A percentile compares a stretch with the other conserved stretches of the same genome.
Conservation (phyloP, 805 yeast genomes). For the Metschnikowia matae region DNA sequence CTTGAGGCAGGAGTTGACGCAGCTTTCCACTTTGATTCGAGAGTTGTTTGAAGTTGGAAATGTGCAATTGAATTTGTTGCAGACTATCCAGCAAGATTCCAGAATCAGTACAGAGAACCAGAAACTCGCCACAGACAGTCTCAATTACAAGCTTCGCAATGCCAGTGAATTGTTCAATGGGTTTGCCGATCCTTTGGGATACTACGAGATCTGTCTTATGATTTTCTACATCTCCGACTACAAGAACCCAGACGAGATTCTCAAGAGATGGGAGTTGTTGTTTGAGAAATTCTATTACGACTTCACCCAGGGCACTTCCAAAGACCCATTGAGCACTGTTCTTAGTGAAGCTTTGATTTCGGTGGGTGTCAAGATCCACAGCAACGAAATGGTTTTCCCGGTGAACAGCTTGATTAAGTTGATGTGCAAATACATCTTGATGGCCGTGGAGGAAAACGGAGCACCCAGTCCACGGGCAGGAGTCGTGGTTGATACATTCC, state of each 20-base stretch:
- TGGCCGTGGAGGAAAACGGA: conserved; percentile 31
- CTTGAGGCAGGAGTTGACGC: conserved; percentile 71
- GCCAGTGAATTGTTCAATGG: conserved; percentile 80
- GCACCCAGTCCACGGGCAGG: conserved; percentile 43
- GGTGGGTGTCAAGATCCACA: conserved; percentile 61
- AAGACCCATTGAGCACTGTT: conserved; percentile 35
- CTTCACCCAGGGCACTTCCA: conserved; percentile 17
- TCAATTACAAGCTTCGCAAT: conserved; percentile 63
- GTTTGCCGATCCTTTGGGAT: conserved; percentile 83
- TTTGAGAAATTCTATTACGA: conserved; percentile 49
- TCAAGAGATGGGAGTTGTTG: conserved; percentile 73
- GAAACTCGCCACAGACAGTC: conserved; percentile 45
- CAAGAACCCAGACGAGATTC: conserved; percentile 77
- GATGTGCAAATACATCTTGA: conserved; percentile 49
- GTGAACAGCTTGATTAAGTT: conserved; percentile 64
- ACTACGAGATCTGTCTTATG: conserved; percentile 72
- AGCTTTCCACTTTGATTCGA: conserved; percentile 62
- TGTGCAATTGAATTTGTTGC: conserved; percentile 66
- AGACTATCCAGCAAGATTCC: conserved; percentile 47
- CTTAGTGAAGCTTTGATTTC: conserved; percentile 38
- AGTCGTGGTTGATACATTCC: conserved; percentile 55
- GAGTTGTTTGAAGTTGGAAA: conserved; percentile 84
- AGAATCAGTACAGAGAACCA: conserved; percentile 49
- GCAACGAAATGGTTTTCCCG: conserved; percentile 78
- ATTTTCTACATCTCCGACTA: conserved; percentile 83